Conservation (phyloP, 1,284 basidiomycete genomes). For the Leucoagaricus sp. region DNA sequence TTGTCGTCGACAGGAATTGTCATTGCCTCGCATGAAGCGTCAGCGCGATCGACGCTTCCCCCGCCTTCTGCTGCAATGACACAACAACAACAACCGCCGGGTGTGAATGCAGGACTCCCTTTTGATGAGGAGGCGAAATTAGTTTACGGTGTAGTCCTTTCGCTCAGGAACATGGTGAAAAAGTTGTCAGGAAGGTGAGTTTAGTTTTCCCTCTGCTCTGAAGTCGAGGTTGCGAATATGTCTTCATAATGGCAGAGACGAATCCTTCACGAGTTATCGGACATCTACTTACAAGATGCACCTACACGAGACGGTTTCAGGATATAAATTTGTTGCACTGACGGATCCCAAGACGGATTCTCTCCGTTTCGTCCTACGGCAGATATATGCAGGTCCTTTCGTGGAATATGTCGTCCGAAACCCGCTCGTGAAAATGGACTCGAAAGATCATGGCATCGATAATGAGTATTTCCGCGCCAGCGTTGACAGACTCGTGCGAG, state of each 20-base stretch:
- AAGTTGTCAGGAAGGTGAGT: slow-evolving; percentile 84
- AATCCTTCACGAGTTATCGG: slow-evolving; percentile 88
- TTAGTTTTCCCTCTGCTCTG: slow-evolving; percentile 20
- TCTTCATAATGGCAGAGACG: slow-evolving; percentile 57
- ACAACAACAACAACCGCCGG: slow-evolving; percentile 31
- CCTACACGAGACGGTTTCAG: slow-evolving; percentile 88
- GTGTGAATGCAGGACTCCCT: slow-evolving; percentile 59
- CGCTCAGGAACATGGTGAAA: slow-evolving; percentile 92
- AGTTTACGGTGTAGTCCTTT: slow-evolving; percentile 94
- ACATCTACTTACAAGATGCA: slow-evolving; percentile 95
- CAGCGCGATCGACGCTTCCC: slow-evolving; percentile 36
- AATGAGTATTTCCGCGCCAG: slow-evolving; percentile 89
- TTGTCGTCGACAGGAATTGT: slow-evolving; percentile 63
- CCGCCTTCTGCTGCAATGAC: slow-evolving; percentile 24
- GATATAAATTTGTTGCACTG: slow-evolving; percentile 95
- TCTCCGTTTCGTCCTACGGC: slow-evolving; percentile 80
- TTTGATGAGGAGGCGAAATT: slow-evolving; percentile 99
- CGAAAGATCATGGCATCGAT: slow-evolving; percentile 80
- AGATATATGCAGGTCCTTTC: slow-evolving; percentile 94
- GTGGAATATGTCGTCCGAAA: slow-evolving; percentile 93
- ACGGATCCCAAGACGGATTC: slow-evolving; percentile 85
- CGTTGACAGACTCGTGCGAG: slow-evolving; percentile 76
- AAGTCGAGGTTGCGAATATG: slow-evolving; percentile 4
- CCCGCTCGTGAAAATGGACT: slow-evolving; percentile 84
- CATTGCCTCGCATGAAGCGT: slow-evolving; percentile 61